These are phyloP conservation scores for Exophiala alcalophila DNA, from an alignment of 2,329 filamentous ascomycete genomes.

Conservation along the genomic window DNA sequence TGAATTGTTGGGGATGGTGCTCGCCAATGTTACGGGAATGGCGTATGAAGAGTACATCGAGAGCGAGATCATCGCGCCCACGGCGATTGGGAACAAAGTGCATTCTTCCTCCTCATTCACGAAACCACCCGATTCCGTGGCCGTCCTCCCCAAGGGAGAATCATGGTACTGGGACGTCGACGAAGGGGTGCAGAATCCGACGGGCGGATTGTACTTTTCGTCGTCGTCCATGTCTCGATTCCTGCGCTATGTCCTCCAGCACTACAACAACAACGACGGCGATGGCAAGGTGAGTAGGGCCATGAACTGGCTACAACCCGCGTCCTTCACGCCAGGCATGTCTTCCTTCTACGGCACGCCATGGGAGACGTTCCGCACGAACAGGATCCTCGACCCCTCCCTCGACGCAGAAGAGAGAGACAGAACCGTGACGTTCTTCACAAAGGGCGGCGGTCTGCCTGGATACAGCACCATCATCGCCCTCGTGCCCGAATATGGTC, in stretches of 20 bases:
- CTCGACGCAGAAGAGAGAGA: too few species aligned
- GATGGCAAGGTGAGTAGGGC: too few species aligned
- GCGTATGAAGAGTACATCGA: conserved; percentile 31
- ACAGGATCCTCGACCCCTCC: conserved; percentile 37
- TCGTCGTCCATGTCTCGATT: conserved; percentile 44
- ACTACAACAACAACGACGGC: conserved; percentile 42
- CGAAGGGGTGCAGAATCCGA: conserved; percentile 42
- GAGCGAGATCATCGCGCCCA: conserved; percentile 23
- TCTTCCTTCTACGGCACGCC: conserved; percentile 47
- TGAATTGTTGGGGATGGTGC: conserved; percentile 32
- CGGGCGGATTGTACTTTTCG: conserved; percentile 45
- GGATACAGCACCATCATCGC: conserved; percentile 43
- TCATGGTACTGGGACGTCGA: conserved; percentile 42
- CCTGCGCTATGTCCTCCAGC: conserved; percentile 42
- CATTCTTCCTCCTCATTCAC: conserved; percentile 22
- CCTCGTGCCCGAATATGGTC: conserved; percentile 44
- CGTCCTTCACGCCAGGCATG: conserved; percentile 37
- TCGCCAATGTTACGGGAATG: conserved; percentile 31
- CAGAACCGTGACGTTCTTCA: conserved; percentile 44
- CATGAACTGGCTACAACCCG: conserved; percentile 46
- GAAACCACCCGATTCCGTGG: conserved; percentile 25
- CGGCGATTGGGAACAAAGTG: too few species aligned
- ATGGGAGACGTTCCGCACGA: conserved; percentile 48
- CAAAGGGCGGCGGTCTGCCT: conserved; percentile 45
- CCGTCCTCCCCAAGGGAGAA: conserved; percentile 26